phyloP scores from a whole-genome alignment of 2,329 filamentous ascomycete species.

The Coleophoma eucalyptorum region DNA sequence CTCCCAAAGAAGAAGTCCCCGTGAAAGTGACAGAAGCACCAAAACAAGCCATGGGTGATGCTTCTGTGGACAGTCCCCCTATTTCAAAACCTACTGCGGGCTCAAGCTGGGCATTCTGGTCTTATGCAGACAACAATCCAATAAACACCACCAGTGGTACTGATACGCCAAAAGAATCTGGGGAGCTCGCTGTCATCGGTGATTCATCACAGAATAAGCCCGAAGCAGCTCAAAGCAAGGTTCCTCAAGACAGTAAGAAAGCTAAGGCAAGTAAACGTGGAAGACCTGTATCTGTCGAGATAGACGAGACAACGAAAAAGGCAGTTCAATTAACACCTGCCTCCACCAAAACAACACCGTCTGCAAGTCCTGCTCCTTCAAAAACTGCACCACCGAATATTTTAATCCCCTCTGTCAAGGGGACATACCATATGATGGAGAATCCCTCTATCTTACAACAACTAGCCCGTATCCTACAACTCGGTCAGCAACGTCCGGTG shows the following conservation, averaged over 20 bases:
- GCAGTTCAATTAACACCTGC: constrained; percentile 8
- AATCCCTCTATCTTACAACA: constrained; percentile 69
- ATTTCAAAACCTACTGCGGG: constrained; percentile 35
- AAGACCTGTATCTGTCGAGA: constrained; percentile 17
- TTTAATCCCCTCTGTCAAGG: constrained; percentile 64
- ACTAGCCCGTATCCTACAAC: constrained; percentile 53
- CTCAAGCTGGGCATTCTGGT: constrained; percentile 83
- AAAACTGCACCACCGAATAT: constrained; percentile 50
- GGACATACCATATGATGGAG: constrained; percentile 63
- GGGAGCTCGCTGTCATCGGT: constrained; percentile 53
- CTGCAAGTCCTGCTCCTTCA: constrained; percentile 16
- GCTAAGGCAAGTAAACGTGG: constrained; percentile 17
- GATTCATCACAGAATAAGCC: constrained; percentile 51
- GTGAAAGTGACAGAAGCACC: constrained; percentile 14
- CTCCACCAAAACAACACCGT: constrained; percentile 11
- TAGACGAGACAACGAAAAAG: constrained; percentile 14
- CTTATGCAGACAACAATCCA: constrained; percentile 33
- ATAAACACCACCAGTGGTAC: constrained; percentile 13
- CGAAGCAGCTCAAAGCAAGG: constrained; percentile 17
- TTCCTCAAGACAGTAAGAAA: constrained; percentile 16
- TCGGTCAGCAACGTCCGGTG: constrained; percentile 50
- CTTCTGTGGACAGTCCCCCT: not conserved
- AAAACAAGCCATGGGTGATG: not conserved
- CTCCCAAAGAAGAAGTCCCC: constrained; percentile 17
- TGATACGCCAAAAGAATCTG: constrained; percentile 12